phyloP scores from a whole-genome alignment of 2,329 filamentous ascomycete genomes.

The Claviceps pazoutovae region DNA sequence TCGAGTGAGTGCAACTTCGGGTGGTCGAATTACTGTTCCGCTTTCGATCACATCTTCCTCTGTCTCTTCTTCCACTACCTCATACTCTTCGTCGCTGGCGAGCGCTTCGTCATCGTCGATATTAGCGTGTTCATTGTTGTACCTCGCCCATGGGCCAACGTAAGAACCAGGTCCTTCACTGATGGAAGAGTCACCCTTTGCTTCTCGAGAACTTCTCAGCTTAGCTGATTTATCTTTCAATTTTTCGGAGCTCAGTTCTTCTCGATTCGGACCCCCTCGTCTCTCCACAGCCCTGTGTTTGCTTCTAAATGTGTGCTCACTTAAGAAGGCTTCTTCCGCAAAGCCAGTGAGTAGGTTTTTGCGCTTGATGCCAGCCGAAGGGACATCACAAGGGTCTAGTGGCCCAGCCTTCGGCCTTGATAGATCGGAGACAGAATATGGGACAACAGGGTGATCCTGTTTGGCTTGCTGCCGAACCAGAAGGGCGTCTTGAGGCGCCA shows the following conservation, averaged over 20 bases:
- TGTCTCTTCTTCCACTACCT: conserved; percentile 64
- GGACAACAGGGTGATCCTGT: conserved; percentile 45
- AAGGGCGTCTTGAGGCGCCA: conserved; percentile 50
- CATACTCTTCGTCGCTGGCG: conserved; percentile 65
- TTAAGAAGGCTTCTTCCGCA: conserved; percentile 78
- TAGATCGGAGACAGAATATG: conserved; percentile 60
- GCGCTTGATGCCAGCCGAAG: conserved; percentile 48
- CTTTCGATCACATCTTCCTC: conserved; percentile 55
- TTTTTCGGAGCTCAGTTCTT: conserved; percentile 38
- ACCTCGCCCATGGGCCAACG: conserved; percentile 87
- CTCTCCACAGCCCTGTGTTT: conserved; percentile 77
- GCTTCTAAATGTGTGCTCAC: conserved; percentile 76
- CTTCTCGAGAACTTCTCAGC: conserved; percentile 63
- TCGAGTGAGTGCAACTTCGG: conserved; percentile 37
- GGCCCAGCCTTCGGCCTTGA: conserved; percentile 53
- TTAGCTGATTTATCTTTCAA: conserved; percentile 58
- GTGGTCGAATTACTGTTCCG: conserved; percentile 45
- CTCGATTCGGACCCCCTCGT: conserved; percentile 41
- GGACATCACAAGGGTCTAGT: conserved; percentile 59
- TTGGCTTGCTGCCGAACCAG: conserved; percentile 40
- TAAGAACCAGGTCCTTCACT: conserved; percentile 82
- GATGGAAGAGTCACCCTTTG: conserved; percentile 69
- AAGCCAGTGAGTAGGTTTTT: conserved; percentile 76
- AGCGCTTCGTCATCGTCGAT: conserved; percentile 63
- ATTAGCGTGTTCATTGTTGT: conserved; percentile 60